Percentiles rank a stretch among this genome's conserved stretches.
Evolutionary conservation across 2,329 filamentous ascomycete species (phyloP).

Genomic region (Cladorrhinum sp.): DNA sequence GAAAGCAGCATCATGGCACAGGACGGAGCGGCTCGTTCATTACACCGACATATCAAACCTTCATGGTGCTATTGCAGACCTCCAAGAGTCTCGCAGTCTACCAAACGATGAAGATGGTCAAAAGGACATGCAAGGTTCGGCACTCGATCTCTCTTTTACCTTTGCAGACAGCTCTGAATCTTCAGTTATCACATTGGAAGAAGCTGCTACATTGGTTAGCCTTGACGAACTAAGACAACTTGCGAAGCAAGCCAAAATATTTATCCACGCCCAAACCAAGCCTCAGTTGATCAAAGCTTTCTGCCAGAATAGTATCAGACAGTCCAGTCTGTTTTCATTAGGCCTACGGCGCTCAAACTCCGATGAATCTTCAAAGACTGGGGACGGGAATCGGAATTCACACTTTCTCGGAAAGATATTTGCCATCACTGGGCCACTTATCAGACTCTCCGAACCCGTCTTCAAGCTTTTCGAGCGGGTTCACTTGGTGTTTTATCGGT

Average conservation of each 20-base stretch:
- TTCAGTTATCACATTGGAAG: slow-evolving; percentile 72
- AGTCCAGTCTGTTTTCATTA: slow-evolving; percentile 70
- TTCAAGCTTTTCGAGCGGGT: slow-evolving; percentile 88
- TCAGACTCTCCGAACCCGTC: slow-evolving; percentile 69
- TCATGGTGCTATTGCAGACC: slow-evolving; percentile 57
- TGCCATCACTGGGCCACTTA: slow-evolving; percentile 74
- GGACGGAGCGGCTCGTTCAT: slow-evolving; percentile 73
- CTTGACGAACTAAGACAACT: slow-evolving; percentile 83
- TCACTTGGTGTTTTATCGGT: slow-evolving; percentile 93
- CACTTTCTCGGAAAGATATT: slow-evolving; percentile 78
- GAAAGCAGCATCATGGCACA: slow-evolving; percentile 90
- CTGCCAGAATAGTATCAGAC: slow-evolving; percentile 68
- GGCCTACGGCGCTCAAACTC: slow-evolving; percentile 64
- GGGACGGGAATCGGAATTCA: slow-evolving; percentile 61
- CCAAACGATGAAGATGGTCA: slow-evolving; percentile 38
- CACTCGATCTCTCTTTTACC: slow-evolving; percentile 58
- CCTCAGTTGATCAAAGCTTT: slow-evolving; percentile 73
- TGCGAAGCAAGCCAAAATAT: slow-evolving; percentile 75
- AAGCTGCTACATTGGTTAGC: slow-evolving; percentile 77
- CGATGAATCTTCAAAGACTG: slow-evolving; percentile 50
- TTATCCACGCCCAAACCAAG: slow-evolving; percentile 81
- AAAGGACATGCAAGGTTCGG: slow-evolving; percentile 38
- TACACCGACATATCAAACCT: slow-evolving; percentile 79
- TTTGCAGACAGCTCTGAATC: slow-evolving; percentile 80
- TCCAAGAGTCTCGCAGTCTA: slow-evolving; percentile 59